phyloP scores from a whole-genome alignment of 495 filamentous ascomycete species.

The Haplographium delicatum region DNA sequence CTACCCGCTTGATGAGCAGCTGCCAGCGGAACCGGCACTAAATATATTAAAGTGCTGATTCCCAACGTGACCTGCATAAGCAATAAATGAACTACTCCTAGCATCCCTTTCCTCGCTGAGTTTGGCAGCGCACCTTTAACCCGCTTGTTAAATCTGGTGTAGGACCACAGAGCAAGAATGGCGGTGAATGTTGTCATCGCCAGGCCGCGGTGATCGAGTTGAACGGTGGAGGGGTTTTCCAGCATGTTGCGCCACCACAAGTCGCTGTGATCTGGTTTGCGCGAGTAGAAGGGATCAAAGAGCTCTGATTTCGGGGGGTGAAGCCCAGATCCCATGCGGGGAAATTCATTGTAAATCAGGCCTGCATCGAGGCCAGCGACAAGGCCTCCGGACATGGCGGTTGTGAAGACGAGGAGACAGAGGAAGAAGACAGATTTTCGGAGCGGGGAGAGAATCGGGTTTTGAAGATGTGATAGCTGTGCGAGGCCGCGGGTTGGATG shows the following conservation, averaged over 20 bases:
- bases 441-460: conserved; percentile 64
- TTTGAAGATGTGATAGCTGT: conserved; percentile 51
- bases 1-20: conserved; percentile 91
- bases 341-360: conserved; percentile 97
- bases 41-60: conserved; percentile 84
- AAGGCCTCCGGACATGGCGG: conserved; percentile 86
- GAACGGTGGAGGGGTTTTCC: conserved; percentile 91
- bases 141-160: conserved; percentile 57
- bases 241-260: conserved; percentile 94
- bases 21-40: conserved; percentile 83
- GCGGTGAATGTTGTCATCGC: conserved; percentile 84
- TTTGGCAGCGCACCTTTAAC: conserved; percentile 60
- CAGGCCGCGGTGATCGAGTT: conserved; percentile 90
- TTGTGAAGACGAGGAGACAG: conserved; percentile 72
- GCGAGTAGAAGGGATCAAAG: conserved; percentile 77
- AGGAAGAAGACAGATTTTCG: conserved; percentile 68
- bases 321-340: conserved; percentile 82
- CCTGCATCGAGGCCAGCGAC: conserved; percentile 95
- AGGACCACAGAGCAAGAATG: conserved; percentile 71
- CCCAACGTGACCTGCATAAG: conserved; percentile 79
- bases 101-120: conserved; percentile 61
- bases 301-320: conserved; percentile 78
- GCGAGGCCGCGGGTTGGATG: conserved; percentile 52
- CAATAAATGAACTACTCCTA: conserved; percentile 77
- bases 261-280: conserved; percentile 66